Evolutionary conservation across 1,284 basidiomycete genomes (phyloP).

Genomic region (Pholiota adiposa): DNA sequence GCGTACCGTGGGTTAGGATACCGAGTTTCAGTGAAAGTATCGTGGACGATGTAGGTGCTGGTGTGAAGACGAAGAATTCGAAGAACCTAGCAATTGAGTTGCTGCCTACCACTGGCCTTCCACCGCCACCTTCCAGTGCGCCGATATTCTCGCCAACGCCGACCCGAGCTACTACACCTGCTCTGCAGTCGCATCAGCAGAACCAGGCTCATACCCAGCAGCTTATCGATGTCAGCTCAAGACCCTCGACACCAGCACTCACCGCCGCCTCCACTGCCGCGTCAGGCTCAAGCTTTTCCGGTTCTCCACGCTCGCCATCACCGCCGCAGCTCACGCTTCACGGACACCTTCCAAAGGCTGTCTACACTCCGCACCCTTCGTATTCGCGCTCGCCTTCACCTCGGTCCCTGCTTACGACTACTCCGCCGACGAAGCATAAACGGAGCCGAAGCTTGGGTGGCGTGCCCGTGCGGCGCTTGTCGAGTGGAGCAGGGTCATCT

Average conservation of each 20-base stretch:
- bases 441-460: slow-evolving; percentile 29
- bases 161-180: background rate
- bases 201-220: background rate
- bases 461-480: slow-evolving; percentile 27
- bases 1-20: slow-evolving; percentile 15
- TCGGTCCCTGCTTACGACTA: slow-evolving; percentile 25
- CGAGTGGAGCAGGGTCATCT: slow-evolving; percentile 17
- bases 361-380: slow-evolving; percentile 2
- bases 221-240: slow-evolving; percentile 20
- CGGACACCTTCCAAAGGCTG: background rate
- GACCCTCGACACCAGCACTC: slow-evolving; percentile 14
- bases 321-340: slow-evolving; percentile 1
- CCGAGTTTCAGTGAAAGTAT: background rate
- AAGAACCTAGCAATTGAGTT: slow-evolving; percentile 23
- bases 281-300: background rate
- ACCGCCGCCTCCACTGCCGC: slow-evolving; percentile 10
- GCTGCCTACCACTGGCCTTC: slow-evolving; percentile 24
- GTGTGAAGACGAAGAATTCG: slow-evolving; percentile 9
- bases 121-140: slow-evolving; percentile 19
- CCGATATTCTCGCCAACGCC: slow-evolving; percentile 10
- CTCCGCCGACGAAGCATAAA: slow-evolving; percentile 21
- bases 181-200: background rate
- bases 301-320: background rate
- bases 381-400: slow-evolving; percentile 27
- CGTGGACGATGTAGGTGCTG: background rate